phyloP scores from a whole-genome alignment of 1,139 yeast species.

The Suhomyces chickasaworum region DNA sequence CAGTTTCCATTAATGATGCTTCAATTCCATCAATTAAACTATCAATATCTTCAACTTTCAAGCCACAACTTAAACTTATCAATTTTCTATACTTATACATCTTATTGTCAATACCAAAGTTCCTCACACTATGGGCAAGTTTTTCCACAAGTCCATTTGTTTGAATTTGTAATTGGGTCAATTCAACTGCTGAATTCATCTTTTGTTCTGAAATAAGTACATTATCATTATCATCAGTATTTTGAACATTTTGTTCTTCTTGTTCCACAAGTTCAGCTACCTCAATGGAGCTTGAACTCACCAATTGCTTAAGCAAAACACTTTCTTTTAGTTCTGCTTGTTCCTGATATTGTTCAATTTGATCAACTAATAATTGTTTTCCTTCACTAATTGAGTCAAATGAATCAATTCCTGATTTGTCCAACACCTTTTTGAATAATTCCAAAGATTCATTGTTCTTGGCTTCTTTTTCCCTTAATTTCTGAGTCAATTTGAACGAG shows the following conservation, averaged over 20 bases:
- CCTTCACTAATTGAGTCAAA: constrained; percentile 35
- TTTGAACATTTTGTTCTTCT: constrained; percentile 36
- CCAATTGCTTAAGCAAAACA: constrained; percentile 30
- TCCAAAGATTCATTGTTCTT: constrained; percentile 21
- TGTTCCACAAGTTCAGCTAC: constrained; percentile 49
- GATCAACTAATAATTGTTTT: constrained; percentile 24
- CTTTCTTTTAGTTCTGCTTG: constrained; percentile 40
- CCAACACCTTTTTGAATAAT: constrained; percentile 21
- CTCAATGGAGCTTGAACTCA: constrained; percentile 50
- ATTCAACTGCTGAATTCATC: constrained; percentile 37
- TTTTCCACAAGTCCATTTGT: constrained; percentile 47
- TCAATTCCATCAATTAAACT: constrained; percentile 53
- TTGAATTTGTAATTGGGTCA: constrained; percentile 55
- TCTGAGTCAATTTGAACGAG: constrained; percentile 22
- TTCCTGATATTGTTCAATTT: constrained; percentile 25
- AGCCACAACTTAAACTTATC: constrained; percentile 80
- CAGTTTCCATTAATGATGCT: constrained; percentile 42
- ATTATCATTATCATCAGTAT: constrained; percentile 16
- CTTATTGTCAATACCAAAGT: constrained; percentile 50
- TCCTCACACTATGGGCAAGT: constrained; percentile 39
- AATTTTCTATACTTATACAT: constrained; percentile 81
- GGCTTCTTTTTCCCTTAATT: constrained; percentile 23
- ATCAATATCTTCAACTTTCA: constrained; percentile 78
- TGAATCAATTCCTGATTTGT: constrained; percentile 28
- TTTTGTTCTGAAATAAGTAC: constrained; percentile 25